These are phyloP conservation scores for Mallotus nudiflorus DNA, from an alignment of 345 rosid species.

Conservation along the genomic window DNA sequence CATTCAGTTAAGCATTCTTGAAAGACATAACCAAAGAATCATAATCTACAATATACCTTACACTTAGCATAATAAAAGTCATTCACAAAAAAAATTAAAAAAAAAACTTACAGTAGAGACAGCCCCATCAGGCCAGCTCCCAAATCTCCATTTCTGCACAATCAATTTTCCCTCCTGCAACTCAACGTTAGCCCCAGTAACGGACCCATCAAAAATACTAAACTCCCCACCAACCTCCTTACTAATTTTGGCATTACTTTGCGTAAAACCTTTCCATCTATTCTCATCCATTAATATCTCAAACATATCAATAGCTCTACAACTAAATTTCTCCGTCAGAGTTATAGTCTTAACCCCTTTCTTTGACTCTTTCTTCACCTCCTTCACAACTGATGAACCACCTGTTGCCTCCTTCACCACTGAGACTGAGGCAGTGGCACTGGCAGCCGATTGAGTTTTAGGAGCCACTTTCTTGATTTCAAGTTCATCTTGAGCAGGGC, in stretches of 20 bases:
- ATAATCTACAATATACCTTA: no score
- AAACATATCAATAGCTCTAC: conserved; percentile 73
- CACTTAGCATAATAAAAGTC: no score
- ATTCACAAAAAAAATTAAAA: no score
- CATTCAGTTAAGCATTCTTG: conserved; percentile 8
- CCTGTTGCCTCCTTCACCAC: conserved; percentile 31
- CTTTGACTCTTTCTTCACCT: conserved; percentile 40
- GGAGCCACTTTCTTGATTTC: conserved; percentile 65
- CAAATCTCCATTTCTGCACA: conserved; percentile 91
- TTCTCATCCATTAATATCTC: conserved; percentile 99
- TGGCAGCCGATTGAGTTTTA: conserved; percentile 35
- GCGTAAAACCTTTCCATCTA: conserved; percentile 93
- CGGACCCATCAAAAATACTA: conserved; percentile 90
- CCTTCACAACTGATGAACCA: conserved; percentile 26
- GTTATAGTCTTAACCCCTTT: conserved; percentile 71
- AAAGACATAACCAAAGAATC: neutral
- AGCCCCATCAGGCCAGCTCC: conserved; percentile 95
- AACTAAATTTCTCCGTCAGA: conserved; percentile 83
- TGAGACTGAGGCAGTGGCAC: conserved; percentile 13
- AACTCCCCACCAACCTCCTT: conserved; percentile 82
- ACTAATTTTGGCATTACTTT: conserved; percentile 87
- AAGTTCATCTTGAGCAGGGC: conserved; percentile 82
- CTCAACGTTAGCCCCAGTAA: conserved; percentile 72
- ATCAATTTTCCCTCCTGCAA: conserved; percentile 86
- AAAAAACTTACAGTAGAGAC: conserved; percentile 61